These are phyloP conservation scores for barley (Hordeum vulgare) DNA, from an alignment of 176 grass and related monocot genomes.

Conservation along the genomic window DNA sequence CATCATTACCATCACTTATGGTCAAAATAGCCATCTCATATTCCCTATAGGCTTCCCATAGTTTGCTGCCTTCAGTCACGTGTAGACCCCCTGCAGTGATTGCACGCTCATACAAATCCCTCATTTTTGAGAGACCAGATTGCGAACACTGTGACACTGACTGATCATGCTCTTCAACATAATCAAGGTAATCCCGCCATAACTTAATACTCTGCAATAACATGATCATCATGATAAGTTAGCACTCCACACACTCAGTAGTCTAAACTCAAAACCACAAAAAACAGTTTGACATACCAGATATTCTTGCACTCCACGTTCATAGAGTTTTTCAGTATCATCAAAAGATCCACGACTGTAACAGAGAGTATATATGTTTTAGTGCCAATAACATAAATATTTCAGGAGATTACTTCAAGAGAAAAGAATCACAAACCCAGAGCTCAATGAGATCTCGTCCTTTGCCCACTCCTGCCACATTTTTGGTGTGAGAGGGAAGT, in stretches of 20 bases:
- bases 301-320: constrained; percentile 86
- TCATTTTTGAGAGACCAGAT: constrained; percentile 75
- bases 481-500: constrained; percentile 68
- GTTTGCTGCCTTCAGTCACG: constrained; percentile 63
- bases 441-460: constrained; percentile 73
- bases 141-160: constrained; percentile 61
- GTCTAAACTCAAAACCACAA: background rate
- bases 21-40: constrained; percentile 87
- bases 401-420: background rate
- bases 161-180: constrained; percentile 69
- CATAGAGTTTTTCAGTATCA: constrained; percentile 77
- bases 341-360: constrained; percentile 54
- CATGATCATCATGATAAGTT: constrained; percentile 24
- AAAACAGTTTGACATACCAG: constrained; percentile 47
- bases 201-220: constrained; percentile 63
- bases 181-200: constrained; percentile 88
- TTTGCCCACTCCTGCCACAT: constrained; percentile 92
- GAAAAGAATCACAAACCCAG: constrained; percentile 33
- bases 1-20: constrained; percentile 44
- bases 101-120: constrained; percentile 80
- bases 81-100: constrained; percentile 72
- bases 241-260: background rate
- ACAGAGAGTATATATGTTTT: constrained; percentile 11
- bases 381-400: background rate
- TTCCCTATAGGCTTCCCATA: constrained; percentile 91